Conservation (phyloP, 345 rosid genomes). For the Populus alba region DNA sequence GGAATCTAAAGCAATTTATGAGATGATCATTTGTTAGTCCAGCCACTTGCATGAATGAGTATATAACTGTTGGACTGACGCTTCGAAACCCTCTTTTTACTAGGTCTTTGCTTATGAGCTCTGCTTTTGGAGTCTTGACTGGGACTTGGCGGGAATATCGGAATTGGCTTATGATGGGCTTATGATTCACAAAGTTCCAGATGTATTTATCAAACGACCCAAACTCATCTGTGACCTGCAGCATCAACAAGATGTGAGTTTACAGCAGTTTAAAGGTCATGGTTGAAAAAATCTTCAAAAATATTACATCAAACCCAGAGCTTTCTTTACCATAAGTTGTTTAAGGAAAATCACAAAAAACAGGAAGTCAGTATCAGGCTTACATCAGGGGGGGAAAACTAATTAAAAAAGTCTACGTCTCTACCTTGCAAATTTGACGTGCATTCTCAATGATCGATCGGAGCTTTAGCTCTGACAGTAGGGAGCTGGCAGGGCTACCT, state of each 20-base stretch:
- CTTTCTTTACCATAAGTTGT: neutral
- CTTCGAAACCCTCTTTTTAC: slow-evolving; percentile 88
- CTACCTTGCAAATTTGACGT: slow-evolving; percentile 62
- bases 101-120: slow-evolving; percentile 75
- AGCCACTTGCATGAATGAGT: slow-evolving; percentile 83
- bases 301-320: neutral
- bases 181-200: slow-evolving; percentile 81
- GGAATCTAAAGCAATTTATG: slow-evolving; percentile 70
- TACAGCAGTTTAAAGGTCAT: slow-evolving; percentile 16
- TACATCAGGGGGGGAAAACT: too few relatives aligned
- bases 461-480: slow-evolving; percentile 62
- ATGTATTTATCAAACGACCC: slow-evolving; percentile 73
- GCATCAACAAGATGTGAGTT: slow-evolving; percentile 40
- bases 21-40: slow-evolving; percentile 89
- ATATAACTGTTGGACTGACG: slow-evolving; percentile 75
- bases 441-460: slow-evolving; percentile 76
- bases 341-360: neutral
- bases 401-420: neutral
- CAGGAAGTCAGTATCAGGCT: neutral
- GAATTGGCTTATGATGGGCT: slow-evolving; percentile 65
- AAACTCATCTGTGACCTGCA: slow-evolving; percentile 70
- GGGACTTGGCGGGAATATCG: slow-evolving; percentile 82
- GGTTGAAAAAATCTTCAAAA: neutral
- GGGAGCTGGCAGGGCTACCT: slow-evolving; percentile 54
- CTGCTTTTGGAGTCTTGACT: slow-evolving; percentile 78